Evolutionary conservation across 768 basidiomycete genomes (phyloP), one percentile per base, ranked within the genome.

Genomic region (Termitomyces sp.): DNA sequence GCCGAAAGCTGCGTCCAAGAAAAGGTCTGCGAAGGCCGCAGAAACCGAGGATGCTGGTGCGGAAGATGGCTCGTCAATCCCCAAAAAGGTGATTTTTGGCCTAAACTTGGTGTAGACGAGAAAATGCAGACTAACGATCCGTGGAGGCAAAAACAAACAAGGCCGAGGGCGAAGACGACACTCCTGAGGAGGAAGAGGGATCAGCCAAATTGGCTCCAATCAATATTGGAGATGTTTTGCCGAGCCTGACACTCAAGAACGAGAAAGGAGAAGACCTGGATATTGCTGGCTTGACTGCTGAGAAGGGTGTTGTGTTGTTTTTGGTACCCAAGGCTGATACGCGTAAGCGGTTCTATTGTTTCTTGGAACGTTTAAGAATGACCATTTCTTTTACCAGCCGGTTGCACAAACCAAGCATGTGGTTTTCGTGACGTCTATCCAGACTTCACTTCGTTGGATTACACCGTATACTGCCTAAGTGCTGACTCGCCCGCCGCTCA

Each of bases 351-450:
- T 25, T 34, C 25, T 32, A n/a, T 55, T 16, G 45, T 27, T 54
- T 21, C n/a, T 34, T 46, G 31, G 10, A 45, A 23, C 35, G 37
- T 17, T 9, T 41, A 12, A 21, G 25, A 29, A 25, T 19, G 29
- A 31, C 16, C 14, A 31, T 46, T n/a, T 31, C 21, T 32, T 34
- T 12, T 32, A 44, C 43, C 44, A 91, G 90, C 89, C 53, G 94
- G 95, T 32, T 97, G 95, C 74, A 98, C 94, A 3, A 87, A 75
- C 35, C 95, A 98, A 69, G 95, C 95, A 0, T 98, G 95, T 68
- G 90, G 87, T 4, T 98, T 90, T 79, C 81, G 93, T 19, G 95
- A 98, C 68, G 77, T 77, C 52, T 91, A 89, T 69, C 81, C 85
- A 5, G 87, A 90, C 61, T 95, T 95, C 69, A 76, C 81, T 2